These are phyloP conservation scores for Phellopilus nigrolimitatus DNA, from an alignment of 1,284 basidiomycete species.

Conservation along the genomic window DNA sequence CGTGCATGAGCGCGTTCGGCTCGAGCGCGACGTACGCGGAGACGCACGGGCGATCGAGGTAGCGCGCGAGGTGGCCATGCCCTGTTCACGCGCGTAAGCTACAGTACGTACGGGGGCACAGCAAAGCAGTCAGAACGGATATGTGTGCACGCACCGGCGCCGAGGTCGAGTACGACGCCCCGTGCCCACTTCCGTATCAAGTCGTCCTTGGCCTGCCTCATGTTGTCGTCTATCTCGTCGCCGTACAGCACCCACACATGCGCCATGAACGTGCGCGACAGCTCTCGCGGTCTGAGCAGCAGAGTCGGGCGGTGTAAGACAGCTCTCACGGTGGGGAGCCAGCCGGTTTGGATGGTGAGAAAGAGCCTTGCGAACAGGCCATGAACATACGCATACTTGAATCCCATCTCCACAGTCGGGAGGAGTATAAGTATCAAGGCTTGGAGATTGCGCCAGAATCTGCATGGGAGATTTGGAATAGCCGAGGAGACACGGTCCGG, in stretches of 20 bases:
- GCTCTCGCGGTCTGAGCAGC: slow-evolving; percentile 38
- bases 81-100: slow-evolving; percentile 34
- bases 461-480: no score
- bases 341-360: slow-evolving; percentile 34
- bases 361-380: slow-evolving; percentile 32
- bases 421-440: not conserved
- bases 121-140: not conserved
- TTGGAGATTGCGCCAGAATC: no score
- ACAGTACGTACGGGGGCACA: not conserved
- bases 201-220: slow-evolving; percentile 37
- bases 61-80: slow-evolving; percentile 54
- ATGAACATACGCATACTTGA: no score
- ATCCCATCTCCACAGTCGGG: no score
- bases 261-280: slow-evolving; percentile 56
- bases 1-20: slow-evolving; percentile 61
- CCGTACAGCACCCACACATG: slow-evolving; percentile 54
- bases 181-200: slow-evolving; percentile 51
- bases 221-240: slow-evolving; percentile 42
- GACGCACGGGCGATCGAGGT: slow-evolving; percentile 51
- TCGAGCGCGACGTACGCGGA: slow-evolving; percentile 65
- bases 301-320: slow-evolving; percentile 40
- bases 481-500: no score
- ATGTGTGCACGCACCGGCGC: slow-evolving; percentile 46
- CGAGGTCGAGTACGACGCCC: slow-evolving; percentile 64
- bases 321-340: slow-evolving; percentile 45